These are phyloP conservation scores for Apostasia shenzhenica DNA, from an alignment of 106 monocot genomes.

Conservation along the genomic window DNA sequence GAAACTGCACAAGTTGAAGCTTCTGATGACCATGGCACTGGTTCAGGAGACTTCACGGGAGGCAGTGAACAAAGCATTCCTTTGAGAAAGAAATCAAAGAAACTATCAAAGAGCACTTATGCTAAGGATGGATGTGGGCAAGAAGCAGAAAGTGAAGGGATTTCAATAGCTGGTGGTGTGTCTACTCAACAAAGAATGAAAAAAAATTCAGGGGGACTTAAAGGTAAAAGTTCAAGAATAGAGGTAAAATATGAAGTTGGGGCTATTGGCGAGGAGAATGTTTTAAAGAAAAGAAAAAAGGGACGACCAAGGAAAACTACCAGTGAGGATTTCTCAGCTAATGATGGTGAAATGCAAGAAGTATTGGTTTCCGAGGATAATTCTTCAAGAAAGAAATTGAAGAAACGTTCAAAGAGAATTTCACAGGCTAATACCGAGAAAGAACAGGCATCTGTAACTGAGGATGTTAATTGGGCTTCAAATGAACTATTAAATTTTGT, in stretches of 20 bases:
- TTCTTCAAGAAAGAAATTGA: constrained; percentile 30
- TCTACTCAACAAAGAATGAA: constrained; percentile 30
- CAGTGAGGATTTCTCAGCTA: constrained; percentile 3
- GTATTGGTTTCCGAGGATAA: neutral
- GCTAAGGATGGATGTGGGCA: constrained; percentile 16
- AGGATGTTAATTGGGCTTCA: constrained; percentile 73
- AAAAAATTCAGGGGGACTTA: constrained; percentile 15
- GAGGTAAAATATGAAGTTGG: constrained; percentile 12
- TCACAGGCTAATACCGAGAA: constrained; percentile 14
- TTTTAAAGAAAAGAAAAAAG: constrained; percentile 8
- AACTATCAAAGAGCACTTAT: neutral
- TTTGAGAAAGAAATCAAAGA: constrained; percentile 20
- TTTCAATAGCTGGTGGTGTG: constrained; percentile 24
- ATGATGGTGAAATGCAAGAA: neutral
- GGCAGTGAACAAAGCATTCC: constrained; percentile 22
- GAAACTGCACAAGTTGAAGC: constrained; percentile 29
- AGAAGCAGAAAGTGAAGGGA: constrained; percentile 15
- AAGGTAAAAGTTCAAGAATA: constrained; percentile 13
- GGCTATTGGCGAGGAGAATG: constrained; percentile 4
- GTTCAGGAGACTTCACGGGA: constrained; percentile 52
- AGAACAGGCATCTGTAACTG: constrained; percentile 21
- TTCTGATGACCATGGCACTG: constrained; percentile 34
- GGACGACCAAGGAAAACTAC: constrained; percentile 14
- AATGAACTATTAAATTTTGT: constrained; percentile 90
- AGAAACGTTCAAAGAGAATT: constrained; percentile 18